Percentiles rank a stretch among this genome's conserved stretches.
These are phyloP conservation scores for Talaromyces verruculosus DNA, from an alignment of 2,329 filamentous ascomycete species.

Conservation along the genomic window DNA sequence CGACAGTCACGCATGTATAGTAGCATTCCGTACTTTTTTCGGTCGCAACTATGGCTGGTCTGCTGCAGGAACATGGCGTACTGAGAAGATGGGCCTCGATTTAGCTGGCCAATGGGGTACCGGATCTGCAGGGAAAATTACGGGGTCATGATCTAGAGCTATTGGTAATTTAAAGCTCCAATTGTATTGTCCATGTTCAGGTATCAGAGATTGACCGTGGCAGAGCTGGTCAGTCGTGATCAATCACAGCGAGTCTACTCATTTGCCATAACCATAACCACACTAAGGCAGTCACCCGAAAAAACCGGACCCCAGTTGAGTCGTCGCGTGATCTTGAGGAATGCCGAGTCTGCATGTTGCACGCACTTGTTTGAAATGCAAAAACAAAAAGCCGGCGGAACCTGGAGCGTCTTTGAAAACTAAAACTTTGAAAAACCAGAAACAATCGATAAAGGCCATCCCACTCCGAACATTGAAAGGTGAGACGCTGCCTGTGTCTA, in stretches of 20 bases:
- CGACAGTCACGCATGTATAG: conserved; percentile 4
- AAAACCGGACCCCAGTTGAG: conserved; percentile 29
- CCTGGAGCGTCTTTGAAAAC: background rate
- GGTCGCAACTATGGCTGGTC: conserved; percentile 9
- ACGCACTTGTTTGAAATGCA: background rate
- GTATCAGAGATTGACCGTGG: background rate
- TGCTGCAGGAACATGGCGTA: conserved; percentile 21
- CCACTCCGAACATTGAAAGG: background rate
- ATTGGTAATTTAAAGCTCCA: conserved; percentile 14
- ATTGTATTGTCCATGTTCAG: background rate
- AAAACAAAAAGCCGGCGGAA: background rate
- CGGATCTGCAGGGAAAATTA: conserved; percentile 12
- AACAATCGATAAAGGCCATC: background rate
- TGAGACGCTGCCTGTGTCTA: background rate
- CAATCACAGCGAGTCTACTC: conserved; percentile 8
- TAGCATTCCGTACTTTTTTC: conserved; percentile 6
- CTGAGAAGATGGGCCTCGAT: conserved; percentile 5
- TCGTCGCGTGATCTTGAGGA: conserved; percentile 36
- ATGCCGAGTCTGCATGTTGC: conserved; percentile 17
- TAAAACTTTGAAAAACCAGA: background rate
- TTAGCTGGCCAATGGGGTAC: conserved; percentile 6
- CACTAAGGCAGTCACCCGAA: conserved; percentile 36
- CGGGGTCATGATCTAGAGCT: conserved; percentile 1
- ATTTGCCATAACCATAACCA: conserved; percentile 26
- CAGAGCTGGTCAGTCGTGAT: background rate